Conservation (phyloP, 2,329 filamentous ascomycete genomes). For the Diaporthe ampelina region DNA sequence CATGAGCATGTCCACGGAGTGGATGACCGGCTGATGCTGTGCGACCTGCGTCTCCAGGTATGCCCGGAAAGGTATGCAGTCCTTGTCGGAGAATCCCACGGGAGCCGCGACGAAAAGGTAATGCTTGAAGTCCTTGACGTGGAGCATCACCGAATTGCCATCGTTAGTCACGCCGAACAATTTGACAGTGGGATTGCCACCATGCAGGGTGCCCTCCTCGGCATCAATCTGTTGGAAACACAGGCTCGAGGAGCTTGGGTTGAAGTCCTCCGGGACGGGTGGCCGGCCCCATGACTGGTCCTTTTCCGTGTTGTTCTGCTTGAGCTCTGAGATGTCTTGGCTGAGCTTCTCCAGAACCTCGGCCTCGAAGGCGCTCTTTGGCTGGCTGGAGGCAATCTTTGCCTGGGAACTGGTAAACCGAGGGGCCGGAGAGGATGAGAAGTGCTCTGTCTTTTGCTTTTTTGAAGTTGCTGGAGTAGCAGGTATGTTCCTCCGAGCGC, state of each 20-base stretch:
- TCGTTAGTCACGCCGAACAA: conserved; percentile 89
- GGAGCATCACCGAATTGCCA: conserved; percentile 93
- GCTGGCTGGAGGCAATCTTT: conserved; percentile 79
- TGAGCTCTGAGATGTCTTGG: conserved; percentile 89
- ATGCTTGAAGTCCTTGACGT: conserved; percentile 96
- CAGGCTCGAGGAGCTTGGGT: conserved; percentile 75
- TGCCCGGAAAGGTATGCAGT: conserved; percentile 82
- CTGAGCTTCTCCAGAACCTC: conserved; percentile 96
- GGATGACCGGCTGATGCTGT: conserved; percentile 80
- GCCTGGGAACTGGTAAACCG: conserved; percentile 74
- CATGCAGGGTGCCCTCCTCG: conserved; percentile 87
- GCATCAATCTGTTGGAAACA: conserved; percentile 96
- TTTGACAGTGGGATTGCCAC: conserved; percentile 84
- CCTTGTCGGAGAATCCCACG: conserved; percentile 80
- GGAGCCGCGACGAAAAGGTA: conserved; percentile 96
- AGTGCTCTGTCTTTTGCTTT: conserved; percentile 84
- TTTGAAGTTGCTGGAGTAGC: conserved; percentile 74
- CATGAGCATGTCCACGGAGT: conserved; percentile 85
- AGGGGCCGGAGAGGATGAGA: conserved; percentile 67
- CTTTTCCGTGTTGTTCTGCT: conserved; percentile 89
- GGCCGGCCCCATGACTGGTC: conserved; percentile 90
- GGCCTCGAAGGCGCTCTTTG: conserved; percentile 92
- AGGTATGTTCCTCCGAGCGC: conserved; percentile 71
- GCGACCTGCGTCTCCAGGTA: conserved; percentile 86
- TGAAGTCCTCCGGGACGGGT: conserved; percentile 62